Base-by-base conservation (phyloP, 2,329 filamentous ascomycete genomes). In the Hansfordia pulvinata region DNA sequence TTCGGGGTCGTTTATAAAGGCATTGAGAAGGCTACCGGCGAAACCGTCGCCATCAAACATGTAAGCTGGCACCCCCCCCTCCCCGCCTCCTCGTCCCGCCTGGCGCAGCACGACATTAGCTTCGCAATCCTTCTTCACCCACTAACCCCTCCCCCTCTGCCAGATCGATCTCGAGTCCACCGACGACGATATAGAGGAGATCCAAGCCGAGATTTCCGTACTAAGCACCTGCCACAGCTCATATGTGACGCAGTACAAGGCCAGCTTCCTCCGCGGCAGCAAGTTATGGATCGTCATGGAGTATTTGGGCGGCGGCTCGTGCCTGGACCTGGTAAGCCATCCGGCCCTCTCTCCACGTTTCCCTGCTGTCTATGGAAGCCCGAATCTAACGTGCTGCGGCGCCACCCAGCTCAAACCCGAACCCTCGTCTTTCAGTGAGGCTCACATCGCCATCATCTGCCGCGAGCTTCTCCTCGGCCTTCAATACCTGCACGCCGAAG, bases 231-330 rank as follows among this genome's bases (percentile, higher is more conserved):
- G 90, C 60, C 80, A 81, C 39, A 94, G 86, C 49, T 79, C 81
- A 25, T 92, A 80, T 52, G 85, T 98, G 40, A 96, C 90, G 10
- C 82, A 93, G 49, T 98, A 98, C 64, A 92, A 86, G 51, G 81
- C 83, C 13, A 94, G 86, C 47, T 98, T 96, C 52, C 69, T 96
- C n/a, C 75, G 83, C 40, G 90, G 90, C 15, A 81, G 86, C 50
- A 98, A 96, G 57, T 61, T 98, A 62, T 98, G 90, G 90, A 98
- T 98, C 47, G 84, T 96, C 31, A 98, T 98, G 90, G 90, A 98
- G 54, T 98, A 80, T 47, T 62, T 98, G 8, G 90, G 90, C 5
- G 90, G 90, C 36, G 90, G 90, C 20, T 96, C 90, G 11, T 94
- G 90, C 50, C 65, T 94, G 37, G 90, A 98, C 51, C 54, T 98